Base-by-base conservation (phyloP, 2,329 filamentous ascomycete genomes). In the Taxawa tesnikishii region DNA sequence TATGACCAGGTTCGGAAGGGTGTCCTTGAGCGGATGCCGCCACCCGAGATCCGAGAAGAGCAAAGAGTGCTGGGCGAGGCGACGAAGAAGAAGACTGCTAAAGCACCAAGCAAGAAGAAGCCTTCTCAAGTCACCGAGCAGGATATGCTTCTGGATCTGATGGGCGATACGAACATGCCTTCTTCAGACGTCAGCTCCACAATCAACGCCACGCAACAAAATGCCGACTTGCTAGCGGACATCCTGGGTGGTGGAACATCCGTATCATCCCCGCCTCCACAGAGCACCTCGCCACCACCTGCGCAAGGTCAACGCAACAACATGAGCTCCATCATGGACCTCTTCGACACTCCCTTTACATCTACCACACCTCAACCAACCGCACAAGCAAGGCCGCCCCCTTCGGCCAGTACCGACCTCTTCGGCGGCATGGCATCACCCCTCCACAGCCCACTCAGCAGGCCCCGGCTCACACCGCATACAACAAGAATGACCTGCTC, bases 1-100 rank as follows among this genome's bases (percentile, higher is more conserved):
- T 84, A 84, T 48, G 87, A 98, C 45, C 68, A 84, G 38, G 82
- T 98, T 35, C 77, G 88, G 33, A 73, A 73, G 38, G 90, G 90
- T 36, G 90, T 98, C 3, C 65, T 98, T 8, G 90, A 98, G 60
- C 92, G 90, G 56, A 98, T 98, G 92, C 90, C 90, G 6, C 75
- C 90, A 2, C 90, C 90, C 6, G 88, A 96, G 55, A 96, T 98
- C 49, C 84, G 88, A 43, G 90, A 98, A 54, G 84, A 93, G 54
- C 88, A 90, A 33, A 72, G 88, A 38, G 87, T 94, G 3, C 67
- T 98, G 12, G 87, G 87, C 26, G 81, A 88, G 48, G 78, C 84
- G 1, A 67, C 74, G 24, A 54, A 56, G 43, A 63, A 63, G 45
- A 43, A 49, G 28, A 57, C 58, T 33, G 59, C 73, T 29, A 68